phyloP scores from a whole-genome alignment of 805 yeast species.

The Yamadazyma scolyti region DNA sequence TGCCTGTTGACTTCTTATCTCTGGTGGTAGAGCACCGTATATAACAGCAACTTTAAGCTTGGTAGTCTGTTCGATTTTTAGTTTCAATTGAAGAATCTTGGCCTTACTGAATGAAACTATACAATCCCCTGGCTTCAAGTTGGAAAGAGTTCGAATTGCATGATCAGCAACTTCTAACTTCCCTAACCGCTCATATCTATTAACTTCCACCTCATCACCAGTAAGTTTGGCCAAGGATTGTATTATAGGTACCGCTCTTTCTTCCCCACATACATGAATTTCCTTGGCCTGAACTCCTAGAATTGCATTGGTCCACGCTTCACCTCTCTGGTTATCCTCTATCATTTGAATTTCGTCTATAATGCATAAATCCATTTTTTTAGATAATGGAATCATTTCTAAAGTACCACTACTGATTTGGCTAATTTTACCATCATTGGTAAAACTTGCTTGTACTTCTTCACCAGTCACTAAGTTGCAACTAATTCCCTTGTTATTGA shows the following conservation, averaged over 20 bases:
- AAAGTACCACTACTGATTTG: conserved; percentile 82
- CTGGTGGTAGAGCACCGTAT: conserved; percentile 96
- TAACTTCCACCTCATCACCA: conserved; percentile 77
- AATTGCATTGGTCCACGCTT: conserved; percentile 92
- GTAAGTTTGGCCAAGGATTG: conserved; percentile 56
- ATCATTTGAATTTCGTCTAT: conserved; percentile 97
- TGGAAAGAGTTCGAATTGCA: conserved; percentile 28
- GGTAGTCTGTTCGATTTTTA: conserved; percentile 62
- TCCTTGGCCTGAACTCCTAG: conserved; percentile 84
- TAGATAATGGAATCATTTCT: conserved; percentile 79
- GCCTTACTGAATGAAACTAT: conserved; percentile 81
- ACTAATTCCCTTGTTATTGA: conserved; percentile 57
- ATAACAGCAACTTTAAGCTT: conserved; percentile 76
- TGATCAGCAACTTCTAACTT: conserved; percentile 51
- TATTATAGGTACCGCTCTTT: conserved; percentile 70
- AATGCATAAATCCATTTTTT: conserved; percentile 78
- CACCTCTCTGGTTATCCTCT: conserved; percentile 72
- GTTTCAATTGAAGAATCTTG: conserved; percentile 64
- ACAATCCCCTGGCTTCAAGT: conserved; percentile 75
- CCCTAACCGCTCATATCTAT: conserved; percentile 72
- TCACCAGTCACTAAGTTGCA: conserved; percentile 96
- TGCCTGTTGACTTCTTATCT: conserved; percentile 85
- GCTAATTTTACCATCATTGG: conserved; percentile 69
- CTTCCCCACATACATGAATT: conserved; percentile 92
- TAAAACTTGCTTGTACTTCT: conserved; percentile 72